phyloP scores from a whole-genome alignment of 1,284 basidiomycete species.

The Porodaedalea pini region DNA sequence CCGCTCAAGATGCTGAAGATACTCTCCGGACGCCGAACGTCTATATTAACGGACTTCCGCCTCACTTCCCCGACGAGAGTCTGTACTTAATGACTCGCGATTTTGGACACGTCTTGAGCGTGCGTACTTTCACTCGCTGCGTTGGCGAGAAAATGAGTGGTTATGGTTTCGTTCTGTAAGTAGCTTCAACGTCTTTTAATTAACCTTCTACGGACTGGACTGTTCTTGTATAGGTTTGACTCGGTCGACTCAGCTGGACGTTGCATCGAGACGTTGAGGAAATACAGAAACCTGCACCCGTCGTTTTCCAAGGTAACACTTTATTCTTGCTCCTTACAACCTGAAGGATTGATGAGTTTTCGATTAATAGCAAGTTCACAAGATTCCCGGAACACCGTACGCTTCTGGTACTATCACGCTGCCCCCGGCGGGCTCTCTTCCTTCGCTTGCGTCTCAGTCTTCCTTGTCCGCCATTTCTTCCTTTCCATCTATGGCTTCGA shows the following conservation, averaged over 20 bases:
- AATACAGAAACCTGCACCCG: conserved; percentile 31
- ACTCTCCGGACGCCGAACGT: conserved; percentile 36
- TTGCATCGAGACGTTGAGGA: conserved; percentile 30
- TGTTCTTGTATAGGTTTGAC: conserved; percentile 26
- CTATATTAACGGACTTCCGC: conserved; percentile 48
- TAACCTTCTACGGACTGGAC: not conserved
- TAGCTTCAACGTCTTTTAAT: not conserved
- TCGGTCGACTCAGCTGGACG: conserved; percentile 30
- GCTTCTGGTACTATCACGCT: conserved; percentile 18
- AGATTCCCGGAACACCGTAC: conserved; percentile 28
- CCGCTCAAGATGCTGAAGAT: not conserved
- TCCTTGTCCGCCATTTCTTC: conserved; percentile 12
- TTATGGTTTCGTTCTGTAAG: conserved; percentile 33
- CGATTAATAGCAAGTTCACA: conserved; percentile 25
- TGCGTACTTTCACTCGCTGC: conserved; percentile 31
- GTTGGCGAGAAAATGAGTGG: conserved; percentile 30
- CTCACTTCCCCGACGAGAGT: conserved; percentile 44
- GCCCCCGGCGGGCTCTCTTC: conserved; percentile 10
- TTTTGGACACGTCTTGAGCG: conserved; percentile 30
- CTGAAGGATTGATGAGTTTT: not conserved
- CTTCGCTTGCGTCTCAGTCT: conserved; percentile 14
- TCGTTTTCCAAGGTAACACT: conserved; percentile 30
- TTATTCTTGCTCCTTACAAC: not conserved
- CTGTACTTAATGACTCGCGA: conserved; percentile 32
- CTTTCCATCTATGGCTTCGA: conserved; percentile 14